These are phyloP conservation scores for Barnettozyma hawaiiensis DNA, from an alignment of 1,139 yeast genomes.

Conservation along the genomic window DNA sequence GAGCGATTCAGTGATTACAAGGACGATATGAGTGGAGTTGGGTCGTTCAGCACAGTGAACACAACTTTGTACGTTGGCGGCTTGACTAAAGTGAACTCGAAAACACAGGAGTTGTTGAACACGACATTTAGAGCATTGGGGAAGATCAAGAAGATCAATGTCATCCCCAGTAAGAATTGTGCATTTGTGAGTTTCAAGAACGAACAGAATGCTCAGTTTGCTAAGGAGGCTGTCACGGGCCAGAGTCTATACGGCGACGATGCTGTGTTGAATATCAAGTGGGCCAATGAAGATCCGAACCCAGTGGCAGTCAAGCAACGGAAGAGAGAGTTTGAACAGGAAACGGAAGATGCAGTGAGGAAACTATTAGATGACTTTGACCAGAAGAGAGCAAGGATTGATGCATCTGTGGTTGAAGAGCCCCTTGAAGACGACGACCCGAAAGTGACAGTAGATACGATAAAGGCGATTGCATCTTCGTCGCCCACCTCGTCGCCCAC, in stretches of 20 bases:
- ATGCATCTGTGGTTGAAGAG: slow-evolving; percentile 13
- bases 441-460: neutral
- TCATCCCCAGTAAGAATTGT: slow-evolving; percentile 57
- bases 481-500: too few species aligned
- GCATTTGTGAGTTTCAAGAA: slow-evolving; percentile 71
- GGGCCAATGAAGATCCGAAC: slow-evolving; percentile 91
- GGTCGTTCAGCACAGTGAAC: slow-evolving; percentile 67
- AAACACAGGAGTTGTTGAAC: slow-evolving; percentile 39
- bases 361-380: slow-evolving; percentile 15
- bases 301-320: slow-evolving; percentile 58
- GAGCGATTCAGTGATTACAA: slow-evolving; percentile 77
- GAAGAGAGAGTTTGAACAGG: slow-evolving; percentile 29
- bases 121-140: slow-evolving; percentile 73
- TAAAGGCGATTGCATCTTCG: neutral
- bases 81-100: slow-evolving; percentile 32
- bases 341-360: slow-evolving; percentile 20
- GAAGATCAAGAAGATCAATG: slow-evolving; percentile 60
- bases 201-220: slow-evolving; percentile 83
- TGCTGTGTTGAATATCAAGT: slow-evolving; percentile 65
- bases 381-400: slow-evolving; percentile 7
- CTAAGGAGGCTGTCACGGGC: slow-evolving; percentile 86
- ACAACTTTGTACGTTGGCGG: slow-evolving; percentile 78
- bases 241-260: slow-evolving; percentile 48
- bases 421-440: slow-evolving; percentile 10
- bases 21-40: slow-evolving; percentile 95